Conservation (phyloP, 2,329 filamentous ascomycete species). For the Penicillium janthinellum region DNA sequence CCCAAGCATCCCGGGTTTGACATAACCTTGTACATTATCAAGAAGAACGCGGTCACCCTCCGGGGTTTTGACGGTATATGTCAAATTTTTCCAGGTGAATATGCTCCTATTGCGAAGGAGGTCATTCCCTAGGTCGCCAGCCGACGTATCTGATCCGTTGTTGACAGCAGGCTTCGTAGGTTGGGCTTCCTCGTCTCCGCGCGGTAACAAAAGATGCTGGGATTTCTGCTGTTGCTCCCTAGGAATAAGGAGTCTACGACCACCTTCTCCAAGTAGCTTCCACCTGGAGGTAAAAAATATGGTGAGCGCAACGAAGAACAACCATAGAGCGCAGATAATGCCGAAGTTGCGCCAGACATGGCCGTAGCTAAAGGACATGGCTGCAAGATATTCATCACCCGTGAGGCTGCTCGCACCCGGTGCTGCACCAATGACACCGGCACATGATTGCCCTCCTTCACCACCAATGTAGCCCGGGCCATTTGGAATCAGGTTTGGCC, state of each 20-base stretch:
- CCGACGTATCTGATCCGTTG: no score
- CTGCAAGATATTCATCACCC: background rate
- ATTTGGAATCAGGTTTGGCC: no score
- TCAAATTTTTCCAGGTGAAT: background rate
- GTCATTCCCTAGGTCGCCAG: background rate
- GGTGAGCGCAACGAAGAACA: slow-evolving; percentile 60
- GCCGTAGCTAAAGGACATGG: slow-evolving; percentile 46
- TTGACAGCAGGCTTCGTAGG: slow-evolving; percentile 15
- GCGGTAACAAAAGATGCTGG: no score
- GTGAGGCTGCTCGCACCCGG: background rate
- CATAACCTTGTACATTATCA: slow-evolving; percentile 71
- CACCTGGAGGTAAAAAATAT: background rate
- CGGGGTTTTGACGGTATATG: slow-evolving; percentile 19
- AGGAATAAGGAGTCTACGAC: background rate
- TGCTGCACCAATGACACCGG: background rate
- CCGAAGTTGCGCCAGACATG: slow-evolving; percentile 64
- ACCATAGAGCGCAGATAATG: slow-evolving; percentile 65
- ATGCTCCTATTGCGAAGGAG: background rate
- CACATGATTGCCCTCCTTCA: background rate
- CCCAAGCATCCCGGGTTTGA: slow-evolving; percentile 75
- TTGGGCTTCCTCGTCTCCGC: no score
- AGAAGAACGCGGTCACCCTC: slow-evolving; percentile 59
- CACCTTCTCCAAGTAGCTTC: no score
- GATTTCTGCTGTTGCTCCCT: background rate
- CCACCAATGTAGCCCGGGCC: no score